Evolutionary conservation across 2,329 filamentous ascomycete genomes (phyloP).

Genomic region (Fusarium phyllophilum): DNA sequence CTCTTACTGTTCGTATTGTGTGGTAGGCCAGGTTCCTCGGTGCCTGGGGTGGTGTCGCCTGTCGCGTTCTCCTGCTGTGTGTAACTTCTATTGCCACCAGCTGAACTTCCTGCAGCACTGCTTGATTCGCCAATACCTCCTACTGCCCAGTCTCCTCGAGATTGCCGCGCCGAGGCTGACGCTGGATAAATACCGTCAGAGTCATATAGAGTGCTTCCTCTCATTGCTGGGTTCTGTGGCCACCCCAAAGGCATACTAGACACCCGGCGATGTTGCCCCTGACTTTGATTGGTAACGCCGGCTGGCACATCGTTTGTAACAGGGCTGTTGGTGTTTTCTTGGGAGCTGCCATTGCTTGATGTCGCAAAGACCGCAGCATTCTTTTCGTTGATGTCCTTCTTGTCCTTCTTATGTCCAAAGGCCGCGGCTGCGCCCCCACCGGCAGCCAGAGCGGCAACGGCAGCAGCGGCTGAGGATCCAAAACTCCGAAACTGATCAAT

Average conservation of each 20-base stretch:
- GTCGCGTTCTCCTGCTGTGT: not conserved
- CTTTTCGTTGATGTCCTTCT: slow-evolving; percentile 40
- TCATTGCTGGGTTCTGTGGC: slow-evolving; percentile 48
- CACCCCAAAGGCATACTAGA: slow-evolving; percentile 53
- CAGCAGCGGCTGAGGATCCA: slow-evolving; percentile 28
- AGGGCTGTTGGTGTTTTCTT: slow-evolving; percentile 34
- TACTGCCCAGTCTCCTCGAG: slow-evolving; percentile 25
- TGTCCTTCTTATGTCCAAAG: slow-evolving; percentile 29
- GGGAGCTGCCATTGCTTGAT: slow-evolving; percentile 35
- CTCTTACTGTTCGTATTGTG: not conserved
- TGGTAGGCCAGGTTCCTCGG: not conserved
- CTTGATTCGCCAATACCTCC: slow-evolving; percentile 7
- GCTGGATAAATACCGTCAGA: slow-evolving; percentile 28
- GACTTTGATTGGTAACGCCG: slow-evolving; percentile 35
- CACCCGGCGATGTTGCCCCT: slow-evolving; percentile 38
- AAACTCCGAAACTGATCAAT: slow-evolving; percentile 48
- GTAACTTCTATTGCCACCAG: slow-evolving; percentile 10
- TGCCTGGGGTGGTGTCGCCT: not conserved
- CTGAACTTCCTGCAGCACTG: slow-evolving; percentile 9
- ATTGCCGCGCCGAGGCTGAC: slow-evolving; percentile 23
- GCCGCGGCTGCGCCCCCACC: slow-evolving; percentile 37
- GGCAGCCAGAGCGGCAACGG: slow-evolving; percentile 35
- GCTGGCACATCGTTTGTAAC: slow-evolving; percentile 18
- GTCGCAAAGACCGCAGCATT: slow-evolving; percentile 3
- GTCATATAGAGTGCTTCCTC: slow-evolving; percentile 36